These are phyloP conservation scores for Crithidia mellificae DNA, from an alignment of 208 protist species.

Conservation along the genomic window DNA sequence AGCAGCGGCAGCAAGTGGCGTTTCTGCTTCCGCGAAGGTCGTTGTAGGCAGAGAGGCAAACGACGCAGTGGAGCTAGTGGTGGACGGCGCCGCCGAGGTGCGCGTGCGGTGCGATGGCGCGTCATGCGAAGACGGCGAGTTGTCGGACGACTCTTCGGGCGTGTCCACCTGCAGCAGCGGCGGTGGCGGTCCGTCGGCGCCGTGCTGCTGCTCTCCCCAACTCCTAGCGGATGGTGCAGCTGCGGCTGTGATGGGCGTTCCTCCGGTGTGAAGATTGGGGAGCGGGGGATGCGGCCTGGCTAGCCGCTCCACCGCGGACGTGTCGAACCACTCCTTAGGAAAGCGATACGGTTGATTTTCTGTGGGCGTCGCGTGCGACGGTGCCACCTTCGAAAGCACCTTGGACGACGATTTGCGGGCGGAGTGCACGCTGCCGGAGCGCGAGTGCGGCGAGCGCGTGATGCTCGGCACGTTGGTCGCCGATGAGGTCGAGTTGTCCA, in stretches of 20 bases:
- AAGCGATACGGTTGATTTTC: background rate
- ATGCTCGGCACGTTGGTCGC: background rate
- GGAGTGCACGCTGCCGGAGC: background rate
- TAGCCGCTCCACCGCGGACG: constrained; percentile 1
- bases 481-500: background rate
- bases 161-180: no score
- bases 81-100: background rate
- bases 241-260: no score
- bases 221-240: no score
- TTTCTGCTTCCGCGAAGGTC: background rate
- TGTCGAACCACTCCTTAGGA: constrained; percentile 4
- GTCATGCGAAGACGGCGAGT: no score
- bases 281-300: background rate
- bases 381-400: background rate
- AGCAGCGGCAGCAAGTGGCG: no score
- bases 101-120: background rate
- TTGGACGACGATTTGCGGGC: background rate
- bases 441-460: constrained; percentile 1
- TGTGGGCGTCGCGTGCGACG: background rate
- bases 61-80: background rate
- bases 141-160: background rate
- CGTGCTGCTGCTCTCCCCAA: background rate
- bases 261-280: no score
- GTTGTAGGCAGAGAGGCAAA: background rate
- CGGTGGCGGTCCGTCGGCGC: background rate